These are phyloP conservation scores for Pythium rishiriense DNA, from an alignment of 352 stramenopile genomes.

Conservation along the genomic window DNA sequence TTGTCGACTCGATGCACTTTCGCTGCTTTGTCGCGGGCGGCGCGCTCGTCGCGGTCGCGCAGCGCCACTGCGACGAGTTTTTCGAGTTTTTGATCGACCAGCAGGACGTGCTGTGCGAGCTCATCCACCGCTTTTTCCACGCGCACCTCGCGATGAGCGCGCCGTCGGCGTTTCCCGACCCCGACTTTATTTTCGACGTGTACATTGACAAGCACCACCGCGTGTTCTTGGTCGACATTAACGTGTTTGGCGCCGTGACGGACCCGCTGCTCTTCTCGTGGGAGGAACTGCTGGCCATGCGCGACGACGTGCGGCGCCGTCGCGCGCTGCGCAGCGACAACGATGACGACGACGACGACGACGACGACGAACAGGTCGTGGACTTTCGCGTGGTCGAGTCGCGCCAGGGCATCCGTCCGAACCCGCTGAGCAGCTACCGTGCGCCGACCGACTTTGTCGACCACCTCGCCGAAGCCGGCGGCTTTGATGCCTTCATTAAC, in stretches of 20 bases:
- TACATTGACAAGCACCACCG: slow-evolving; percentile 93
- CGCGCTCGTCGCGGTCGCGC: slow-evolving; percentile 85
- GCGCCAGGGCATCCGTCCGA: slow-evolving; percentile 53
- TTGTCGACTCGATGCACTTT: slow-evolving; percentile 95
- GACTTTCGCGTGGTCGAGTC: slow-evolving; percentile 84
- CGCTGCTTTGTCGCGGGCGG: slow-evolving; percentile 90
- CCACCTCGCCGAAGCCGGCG: slow-evolving; percentile 62
- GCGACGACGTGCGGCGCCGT: slow-evolving; percentile 24
- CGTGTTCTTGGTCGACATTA: slow-evolving; percentile 95
- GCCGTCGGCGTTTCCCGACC: slow-evolving; percentile 50
- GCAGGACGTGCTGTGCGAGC: slow-evolving; percentile 64
- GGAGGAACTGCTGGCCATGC: slow-evolving; percentile 70
- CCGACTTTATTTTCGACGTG: slow-evolving; percentile 92
- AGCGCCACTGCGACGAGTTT: slow-evolving; percentile 91
- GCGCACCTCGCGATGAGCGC: slow-evolving; percentile 10
- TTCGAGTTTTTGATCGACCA: slow-evolving; percentile 88
- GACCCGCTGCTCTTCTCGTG: slow-evolving; percentile 94
- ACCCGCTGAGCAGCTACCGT: slow-evolving; percentile 78
- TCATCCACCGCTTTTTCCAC: slow-evolving; percentile 69
- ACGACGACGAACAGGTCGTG: slow-evolving; percentile 48
- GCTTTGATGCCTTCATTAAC: slow-evolving; percentile 81
- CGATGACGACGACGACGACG: slow-evolving; percentile 10
- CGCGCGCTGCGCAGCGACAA: slow-evolving; percentile 4
- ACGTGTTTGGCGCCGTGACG: slow-evolving; percentile 91
- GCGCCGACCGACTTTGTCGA: slow-evolving; percentile 84